Evolutionary conservation across 768 basidiomycete species (phyloP).

Genomic region (Termitomyces bulborhizus): DNA sequence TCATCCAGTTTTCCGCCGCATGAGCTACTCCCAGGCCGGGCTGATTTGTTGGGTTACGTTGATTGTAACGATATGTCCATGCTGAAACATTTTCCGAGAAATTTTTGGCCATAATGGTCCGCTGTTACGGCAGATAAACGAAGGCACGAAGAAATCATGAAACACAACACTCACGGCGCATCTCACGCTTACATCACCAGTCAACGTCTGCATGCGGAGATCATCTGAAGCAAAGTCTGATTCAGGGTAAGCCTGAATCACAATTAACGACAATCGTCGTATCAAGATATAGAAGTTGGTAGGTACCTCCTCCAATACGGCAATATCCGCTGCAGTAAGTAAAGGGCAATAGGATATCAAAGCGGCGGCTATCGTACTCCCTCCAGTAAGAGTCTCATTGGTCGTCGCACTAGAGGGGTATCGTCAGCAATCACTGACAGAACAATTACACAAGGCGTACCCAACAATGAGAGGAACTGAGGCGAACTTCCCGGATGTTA

Average conservation of each 20-base stretch:
- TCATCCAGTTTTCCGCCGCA: constrained; percentile 64
- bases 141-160: not conserved
- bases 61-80: constrained; percentile 58
- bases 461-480: constrained; percentile 55
- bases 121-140: constrained; percentile 19
- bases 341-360: constrained; percentile 39
- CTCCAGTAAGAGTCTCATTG: constrained; percentile 50
- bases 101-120: constrained; percentile 38
- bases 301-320: constrained; percentile 29
- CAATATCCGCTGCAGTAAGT: constrained; percentile 32
- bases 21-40: constrained; percentile 33
- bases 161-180: constrained; percentile 42
- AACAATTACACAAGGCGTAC: constrained; percentile 24
- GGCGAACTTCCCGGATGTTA: constrained; percentile 38
- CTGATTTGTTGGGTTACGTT: constrained; percentile 36
- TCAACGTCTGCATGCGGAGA: constrained; percentile 38
- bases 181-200: constrained; percentile 42
- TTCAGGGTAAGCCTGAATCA: constrained; percentile 32
- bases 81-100: constrained; percentile 28
- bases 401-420: constrained; percentile 37
- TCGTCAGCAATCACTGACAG: not conserved
- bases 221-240: constrained; percentile 34
- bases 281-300: not conserved
- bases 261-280: not conserved
- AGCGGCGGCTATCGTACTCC: constrained; percentile 28